A percentile compares a stretch with the other conserved stretches of the same genome.
Conservation (phyloP, 2,329 filamentous ascomycete genomes). For the Aspergillus sp. region DNA sequence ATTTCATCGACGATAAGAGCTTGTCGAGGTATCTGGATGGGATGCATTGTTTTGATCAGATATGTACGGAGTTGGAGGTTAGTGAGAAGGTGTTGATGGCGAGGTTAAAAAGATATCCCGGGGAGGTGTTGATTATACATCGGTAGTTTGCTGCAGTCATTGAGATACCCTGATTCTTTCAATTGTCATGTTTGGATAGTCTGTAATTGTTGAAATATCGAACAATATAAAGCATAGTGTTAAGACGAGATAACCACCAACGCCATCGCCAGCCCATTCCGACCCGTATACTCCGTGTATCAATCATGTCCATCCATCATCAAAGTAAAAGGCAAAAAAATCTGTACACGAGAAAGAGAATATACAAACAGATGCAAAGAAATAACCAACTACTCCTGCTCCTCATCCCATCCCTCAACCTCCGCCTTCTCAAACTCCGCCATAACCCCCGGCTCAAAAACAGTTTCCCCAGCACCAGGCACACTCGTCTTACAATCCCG, state of each 20-base stretch:
- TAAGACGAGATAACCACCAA: not conserved
- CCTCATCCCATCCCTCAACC: conserved; percentile 74
- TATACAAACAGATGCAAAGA: not conserved
- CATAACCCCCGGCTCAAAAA: conserved; percentile 72
- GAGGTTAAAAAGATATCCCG: conserved; percentile 37
- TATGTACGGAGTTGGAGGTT: conserved; percentile 45
- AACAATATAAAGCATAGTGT: not conserved
- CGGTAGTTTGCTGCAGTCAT: conserved; percentile 24
- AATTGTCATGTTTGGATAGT: not conserved
- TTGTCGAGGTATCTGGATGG: conserved; percentile 41
- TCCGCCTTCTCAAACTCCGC: conserved; percentile 65
- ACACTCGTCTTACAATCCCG: conserved; percentile 73
- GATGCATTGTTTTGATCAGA: conserved; percentile 45
- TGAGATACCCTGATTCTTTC: conserved; percentile 7
- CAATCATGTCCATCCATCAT: conserved; percentile 8
- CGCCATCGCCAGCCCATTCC: conserved; percentile 12
- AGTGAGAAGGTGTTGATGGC: conserved; percentile 41
- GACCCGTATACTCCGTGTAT: not conserved
- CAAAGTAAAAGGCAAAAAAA: conserved; percentile 4
- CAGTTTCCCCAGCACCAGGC: conserved; percentile 59
- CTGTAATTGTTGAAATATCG: not conserved
- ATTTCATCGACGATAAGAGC: conserved; percentile 29
- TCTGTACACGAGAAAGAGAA: not conserved
- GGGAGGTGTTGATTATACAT: conserved; percentile 42
- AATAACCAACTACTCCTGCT: conserved; percentile 51